A percentile compares a stretch with the other conserved stretches of the same genome.
Conservation (phyloP, 2,329 filamentous ascomycete genomes). For the Trichoderma atrobrunneum region DNA sequence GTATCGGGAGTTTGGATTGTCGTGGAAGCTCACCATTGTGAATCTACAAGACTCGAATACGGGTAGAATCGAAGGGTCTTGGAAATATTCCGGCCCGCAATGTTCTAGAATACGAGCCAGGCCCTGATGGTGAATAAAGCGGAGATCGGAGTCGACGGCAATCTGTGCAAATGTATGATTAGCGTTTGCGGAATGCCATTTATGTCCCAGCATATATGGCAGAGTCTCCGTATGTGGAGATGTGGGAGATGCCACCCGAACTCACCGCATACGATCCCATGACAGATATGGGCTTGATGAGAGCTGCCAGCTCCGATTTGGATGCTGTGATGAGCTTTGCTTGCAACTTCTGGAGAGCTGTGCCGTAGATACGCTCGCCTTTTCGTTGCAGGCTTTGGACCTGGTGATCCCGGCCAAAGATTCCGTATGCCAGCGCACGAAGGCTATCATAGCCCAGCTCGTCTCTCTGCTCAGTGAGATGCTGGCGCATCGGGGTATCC, state of each 20-base stretch:
- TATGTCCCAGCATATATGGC: neutral
- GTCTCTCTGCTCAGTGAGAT: neutral
- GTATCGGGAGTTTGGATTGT: neutral
- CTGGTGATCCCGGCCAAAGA: neutral
- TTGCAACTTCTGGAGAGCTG: neutral
- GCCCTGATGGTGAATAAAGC: neutral
- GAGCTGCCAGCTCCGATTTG: neutral
- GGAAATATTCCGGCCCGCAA: neutral
- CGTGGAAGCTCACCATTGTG: neutral
- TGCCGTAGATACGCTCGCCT: neutral
- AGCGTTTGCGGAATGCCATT: neutral
- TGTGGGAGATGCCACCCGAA: neutral
- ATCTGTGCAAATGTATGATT: neutral
- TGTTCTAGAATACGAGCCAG: conserved; percentile 1
- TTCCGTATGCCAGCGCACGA: neutral
- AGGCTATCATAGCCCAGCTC: conserved; percentile 3
- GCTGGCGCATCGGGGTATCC: conserved; percentile 1
- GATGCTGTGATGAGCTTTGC: neutral
- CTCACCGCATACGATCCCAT: conserved; percentile 7
- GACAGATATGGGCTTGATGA: conserved; percentile 8
- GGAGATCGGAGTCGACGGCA: neutral
- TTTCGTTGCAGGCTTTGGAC: neutral
- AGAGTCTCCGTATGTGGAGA: no score
- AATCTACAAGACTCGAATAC: neutral
- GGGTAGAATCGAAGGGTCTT: neutral